These are phyloP conservation scores for Sabuloglossum arenarium DNA, from an alignment of 495 filamentous ascomycete genomes.

Conservation along the genomic window DNA sequence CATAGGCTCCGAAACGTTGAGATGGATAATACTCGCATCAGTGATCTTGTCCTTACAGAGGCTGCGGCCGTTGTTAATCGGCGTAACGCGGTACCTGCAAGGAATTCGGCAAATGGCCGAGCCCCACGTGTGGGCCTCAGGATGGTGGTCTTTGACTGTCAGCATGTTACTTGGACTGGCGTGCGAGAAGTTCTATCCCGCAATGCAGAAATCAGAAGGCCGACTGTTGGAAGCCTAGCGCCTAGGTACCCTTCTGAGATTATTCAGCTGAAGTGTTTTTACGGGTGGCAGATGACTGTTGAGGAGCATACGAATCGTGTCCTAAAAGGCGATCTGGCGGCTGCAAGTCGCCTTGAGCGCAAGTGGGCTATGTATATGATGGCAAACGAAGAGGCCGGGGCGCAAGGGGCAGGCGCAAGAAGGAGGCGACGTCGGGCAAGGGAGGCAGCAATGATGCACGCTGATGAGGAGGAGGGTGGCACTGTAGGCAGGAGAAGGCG, in stretches of 20 bases:
- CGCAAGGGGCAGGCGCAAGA: conserved; percentile 32
- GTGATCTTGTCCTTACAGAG: conserved; percentile 72
- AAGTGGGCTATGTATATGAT: conserved; percentile 96
- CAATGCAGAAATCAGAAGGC: conserved; percentile 45
- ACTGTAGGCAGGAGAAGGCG: conserved; percentile 9
- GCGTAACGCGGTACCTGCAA: conserved; percentile 23
- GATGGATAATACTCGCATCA: conserved; percentile 87
- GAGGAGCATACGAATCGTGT: conserved; percentile 80
- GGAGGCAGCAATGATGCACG: conserved; percentile 54
- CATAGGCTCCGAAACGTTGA: conserved; percentile 45
- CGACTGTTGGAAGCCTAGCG: conserved; percentile 16
- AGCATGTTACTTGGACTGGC: conserved; percentile 80
- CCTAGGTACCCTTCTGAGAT: conserved; percentile 43
- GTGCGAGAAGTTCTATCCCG: conserved; percentile 67
- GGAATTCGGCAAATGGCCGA: conserved; percentile 12
- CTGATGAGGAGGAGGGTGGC: conserved; percentile 52
- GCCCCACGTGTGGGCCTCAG: conserved; percentile 44
- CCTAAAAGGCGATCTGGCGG: conserved; percentile 44
- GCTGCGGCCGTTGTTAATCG: conserved; percentile 53
- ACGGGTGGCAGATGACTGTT: conserved; percentile 85
- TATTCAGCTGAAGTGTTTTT: conserved; percentile 78
- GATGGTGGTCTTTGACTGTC: conserved; percentile 79
- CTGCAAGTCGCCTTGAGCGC: conserved; percentile 54
- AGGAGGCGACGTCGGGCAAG: conserved; percentile 52
- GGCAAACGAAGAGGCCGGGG: conserved; percentile 63